Conservation (phyloP, 1,284 basidiomycete genomes). For the Mrakiaceae sp. region DNA sequence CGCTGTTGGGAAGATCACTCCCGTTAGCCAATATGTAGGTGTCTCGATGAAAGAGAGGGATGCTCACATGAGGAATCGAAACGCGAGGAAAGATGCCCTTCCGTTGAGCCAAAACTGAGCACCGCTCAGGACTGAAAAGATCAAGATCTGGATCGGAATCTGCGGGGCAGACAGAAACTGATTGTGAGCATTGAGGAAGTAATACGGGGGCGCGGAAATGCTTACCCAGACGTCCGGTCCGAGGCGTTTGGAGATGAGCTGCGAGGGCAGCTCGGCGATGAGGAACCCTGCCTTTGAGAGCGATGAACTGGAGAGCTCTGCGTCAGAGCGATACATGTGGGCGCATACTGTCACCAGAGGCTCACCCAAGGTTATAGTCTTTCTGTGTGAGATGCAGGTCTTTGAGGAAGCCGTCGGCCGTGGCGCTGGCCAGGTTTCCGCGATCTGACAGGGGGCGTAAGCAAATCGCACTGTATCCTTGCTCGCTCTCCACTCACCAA, state of each 20-base stretch:
- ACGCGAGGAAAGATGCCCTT: slow-evolving; percentile 26
- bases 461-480: slow-evolving; percentile 36
- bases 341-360: background rate
- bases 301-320: slow-evolving; percentile 45
- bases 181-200: background rate
- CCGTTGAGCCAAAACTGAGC: slow-evolving; percentile 25
- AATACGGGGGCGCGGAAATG: background rate
- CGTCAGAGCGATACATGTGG: slow-evolving; percentile 32
- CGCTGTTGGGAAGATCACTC: too few species aligned
- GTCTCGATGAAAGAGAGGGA: background rate
- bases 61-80: slow-evolving; percentile 26
- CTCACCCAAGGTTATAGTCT: slow-evolving; percentile 20
- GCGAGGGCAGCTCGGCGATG: slow-evolving; percentile 29
- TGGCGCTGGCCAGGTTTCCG: slow-evolving; percentile 49
- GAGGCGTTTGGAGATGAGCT: slow-evolving; percentile 21
- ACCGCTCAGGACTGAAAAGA: slow-evolving; percentile 29
- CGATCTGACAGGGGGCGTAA: slow-evolving; percentile 25
- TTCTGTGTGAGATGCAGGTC: slow-evolving; percentile 39
- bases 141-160: slow-evolving; percentile 26
- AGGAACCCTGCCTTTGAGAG: slow-evolving; percentile 50
- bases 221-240: slow-evolving; percentile 3
- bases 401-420: slow-evolving; percentile 53
- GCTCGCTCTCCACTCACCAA: slow-evolving; percentile 26
- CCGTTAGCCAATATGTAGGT: background rate
- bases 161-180: background rate